Conservation (phyloP, 352 stramenopile species). For the Elongisporangium undulatum region DNA sequence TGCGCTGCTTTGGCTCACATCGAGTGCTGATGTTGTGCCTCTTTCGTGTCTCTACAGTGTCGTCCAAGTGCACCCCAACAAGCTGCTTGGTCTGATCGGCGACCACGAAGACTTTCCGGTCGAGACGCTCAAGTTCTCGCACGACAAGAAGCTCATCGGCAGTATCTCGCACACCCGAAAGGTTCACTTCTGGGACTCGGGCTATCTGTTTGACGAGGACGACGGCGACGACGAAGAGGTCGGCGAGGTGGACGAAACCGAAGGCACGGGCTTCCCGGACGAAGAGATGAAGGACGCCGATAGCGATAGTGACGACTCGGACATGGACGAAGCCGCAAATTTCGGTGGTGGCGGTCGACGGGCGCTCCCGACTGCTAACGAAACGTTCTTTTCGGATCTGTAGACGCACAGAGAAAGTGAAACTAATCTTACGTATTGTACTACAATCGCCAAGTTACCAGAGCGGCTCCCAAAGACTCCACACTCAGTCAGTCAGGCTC, state of each 20-base stretch:
- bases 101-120: constrained; percentile 95
- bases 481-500: too few species aligned
- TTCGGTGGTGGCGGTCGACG: constrained; percentile 31
- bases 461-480: too few species aligned
- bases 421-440: neutral
- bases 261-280: constrained; percentile 31
- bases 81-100: constrained; percentile 94
- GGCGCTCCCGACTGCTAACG: constrained; percentile 58
- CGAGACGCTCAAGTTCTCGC: constrained; percentile 87
- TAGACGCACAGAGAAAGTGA: constrained; percentile 15
- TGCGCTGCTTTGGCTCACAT: neutral
- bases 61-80: constrained; percentile 95
- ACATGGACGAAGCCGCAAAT: constrained; percentile 45
- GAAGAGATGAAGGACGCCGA: constrained; percentile 87
- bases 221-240: constrained; percentile 68
- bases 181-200: constrained; percentile 95
- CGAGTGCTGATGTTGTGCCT: constrained; percentile 6
- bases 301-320: constrained; percentile 67
- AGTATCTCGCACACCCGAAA: constrained; percentile 93
- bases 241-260: constrained; percentile 46
- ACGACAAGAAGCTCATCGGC: constrained; percentile 88
- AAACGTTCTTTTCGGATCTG: constrained; percentile 84
- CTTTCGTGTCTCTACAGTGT: constrained; percentile 40
- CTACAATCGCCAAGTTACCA: neutral
- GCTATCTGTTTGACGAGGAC: constrained; percentile 89